Evolutionary conservation across 805 yeast genomes (phyloP), one percentile per base, ranked within the genome.

Genomic region (Nakazawaea wyomingensis): DNA sequence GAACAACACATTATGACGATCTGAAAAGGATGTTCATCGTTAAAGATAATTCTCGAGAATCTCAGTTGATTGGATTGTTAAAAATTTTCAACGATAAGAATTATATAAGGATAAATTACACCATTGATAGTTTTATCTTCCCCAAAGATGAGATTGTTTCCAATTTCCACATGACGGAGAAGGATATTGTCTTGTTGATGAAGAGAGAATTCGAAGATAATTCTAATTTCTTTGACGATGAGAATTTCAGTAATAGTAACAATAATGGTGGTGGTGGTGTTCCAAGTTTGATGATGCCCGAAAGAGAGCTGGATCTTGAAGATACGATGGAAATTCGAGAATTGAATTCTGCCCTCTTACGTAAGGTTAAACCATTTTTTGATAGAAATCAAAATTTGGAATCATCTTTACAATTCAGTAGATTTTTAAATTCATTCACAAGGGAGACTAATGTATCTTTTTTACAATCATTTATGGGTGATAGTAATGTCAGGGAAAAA

Each of bases 121-220:
- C 54, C 11, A 34, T 66, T 11, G 63, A 64, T 34, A 52, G 59
- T 16, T 43, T 65, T 14, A 35, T 68, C 22, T 65, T 66, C 43
- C 72, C 72, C 1, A 40, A 45, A 2, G 68, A 65, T 42, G 72
- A 68, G 43, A 50, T 45, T 10, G 58, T 67, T 5, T 30, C 39
- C 10, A 64, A 65, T 42, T 51, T 43, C n/a, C 59, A 56, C 32
- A 40, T 60, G n/a, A 47, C 56, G 1, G 68, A 66, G 34, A 50
- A 49, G n/a, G 71, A 66, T 28, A 62, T 66, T 21, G 57, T 60
- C 8, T 34, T 29, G 6, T 41, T 57, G 3, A 63, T 59, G 16
- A 56, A 49, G 43, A 44, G 52, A 11, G 56, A 52, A 43, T 37
- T 47, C 11, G 36, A 29, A 13, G 36, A 28, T 16, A 28, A 28